A percentile compares a stretch with the other conserved stretches of the same genome.
These are phyloP conservation scores for Phytophthora sp. DNA, from an alignment of 352 stramenopile species.

Conservation along the genomic window DNA sequence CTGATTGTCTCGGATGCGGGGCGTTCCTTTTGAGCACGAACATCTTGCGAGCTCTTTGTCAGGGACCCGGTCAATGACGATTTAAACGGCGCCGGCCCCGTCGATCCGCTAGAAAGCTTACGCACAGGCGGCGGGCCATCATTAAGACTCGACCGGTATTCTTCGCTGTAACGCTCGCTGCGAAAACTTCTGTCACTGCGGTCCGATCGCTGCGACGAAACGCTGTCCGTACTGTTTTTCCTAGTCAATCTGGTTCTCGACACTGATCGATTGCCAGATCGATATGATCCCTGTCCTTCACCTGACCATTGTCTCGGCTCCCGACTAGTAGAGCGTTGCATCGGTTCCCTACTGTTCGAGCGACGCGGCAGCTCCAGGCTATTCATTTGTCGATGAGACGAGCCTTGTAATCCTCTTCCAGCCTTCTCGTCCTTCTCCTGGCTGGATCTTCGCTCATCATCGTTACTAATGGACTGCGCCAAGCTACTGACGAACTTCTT, in stretches of 20 bases:
- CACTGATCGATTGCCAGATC: conserved; percentile 31
- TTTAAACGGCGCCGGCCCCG: conserved; percentile 34
- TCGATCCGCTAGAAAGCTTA: conserved; percentile 30
- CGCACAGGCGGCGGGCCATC: conserved; percentile 24
- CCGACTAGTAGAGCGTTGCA: conserved; percentile 25
- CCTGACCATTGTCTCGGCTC: conserved; percentile 20
- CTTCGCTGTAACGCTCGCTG: conserved; percentile 42
- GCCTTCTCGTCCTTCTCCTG: conserved; percentile 18
- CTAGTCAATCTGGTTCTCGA: conserved; percentile 38
- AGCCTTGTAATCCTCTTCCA: conserved; percentile 16
- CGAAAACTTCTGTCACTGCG: conserved; percentile 43
- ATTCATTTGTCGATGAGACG: conserved; percentile 27
- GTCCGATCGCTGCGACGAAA: conserved; percentile 58
- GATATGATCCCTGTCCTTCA: conserved; percentile 27
- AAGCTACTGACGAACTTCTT: conserved; percentile 53
- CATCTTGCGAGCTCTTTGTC: conserved; percentile 59
- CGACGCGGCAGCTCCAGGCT: conserved; percentile 14
- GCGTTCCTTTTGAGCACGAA: conserved; percentile 43
- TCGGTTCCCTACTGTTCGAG: conserved; percentile 7
- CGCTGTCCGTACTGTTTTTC: conserved; percentile 66
- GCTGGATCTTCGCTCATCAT: conserved; percentile 21
- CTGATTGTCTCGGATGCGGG: conserved; percentile 30
- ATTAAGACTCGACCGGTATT: conserved; percentile 28
- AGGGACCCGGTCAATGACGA: conserved; percentile 31
- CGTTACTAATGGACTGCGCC: conserved; percentile 34